Evolutionary conservation across 2,329 filamentous ascomycete genomes (phyloP).

Genomic region (Blastomyces gilchristii): DNA sequence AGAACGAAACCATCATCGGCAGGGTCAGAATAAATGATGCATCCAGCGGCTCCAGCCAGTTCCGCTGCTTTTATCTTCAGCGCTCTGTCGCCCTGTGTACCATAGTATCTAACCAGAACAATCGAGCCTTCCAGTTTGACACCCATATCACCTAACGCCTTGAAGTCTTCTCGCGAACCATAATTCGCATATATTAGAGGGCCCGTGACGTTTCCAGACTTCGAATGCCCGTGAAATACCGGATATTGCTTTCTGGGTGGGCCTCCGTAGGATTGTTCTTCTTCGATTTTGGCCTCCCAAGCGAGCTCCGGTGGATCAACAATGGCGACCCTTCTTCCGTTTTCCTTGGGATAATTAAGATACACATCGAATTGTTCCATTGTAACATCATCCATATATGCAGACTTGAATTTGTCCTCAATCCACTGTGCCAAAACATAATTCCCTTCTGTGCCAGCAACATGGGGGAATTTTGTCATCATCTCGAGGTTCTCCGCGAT

Average conservation of each 20-base stretch:
- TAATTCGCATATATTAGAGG: conserved; percentile 89
- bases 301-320: conserved; percentile 55
- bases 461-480: conserved; percentile 74
- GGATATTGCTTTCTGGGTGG: conserved; percentile 57
- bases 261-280: conserved; percentile 59
- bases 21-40: conserved; percentile 87
- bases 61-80: conserved; percentile 88
- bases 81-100: conserved; percentile 59
- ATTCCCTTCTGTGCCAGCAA: conserved; percentile 91
- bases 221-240: conserved; percentile 82
- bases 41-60: conserved; percentile 72
- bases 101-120: conserved; percentile 71
- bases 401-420: conserved; percentile 61
- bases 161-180: conserved; percentile 75
- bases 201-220: conserved; percentile 73
- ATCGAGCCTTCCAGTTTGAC: conserved; percentile 70
- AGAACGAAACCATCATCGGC: conserved; percentile 68
- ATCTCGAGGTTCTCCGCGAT: conserved; percentile 66
- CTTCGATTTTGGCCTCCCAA: conserved; percentile 79
- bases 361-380: conserved; percentile 80
- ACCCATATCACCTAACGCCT: conserved; percentile 57
- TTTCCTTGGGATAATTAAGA: conserved; percentile 74
- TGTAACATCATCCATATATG: conserved; percentile 62
- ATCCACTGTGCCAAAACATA: conserved; percentile 78
- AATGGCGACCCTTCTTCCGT: conserved; percentile 71